A percentile compares a stretch with the other conserved stretches of the same genome.
Evolutionary conservation across 106 monocot species (phyloP).

Genomic region (Acorus gramineus): DNA sequence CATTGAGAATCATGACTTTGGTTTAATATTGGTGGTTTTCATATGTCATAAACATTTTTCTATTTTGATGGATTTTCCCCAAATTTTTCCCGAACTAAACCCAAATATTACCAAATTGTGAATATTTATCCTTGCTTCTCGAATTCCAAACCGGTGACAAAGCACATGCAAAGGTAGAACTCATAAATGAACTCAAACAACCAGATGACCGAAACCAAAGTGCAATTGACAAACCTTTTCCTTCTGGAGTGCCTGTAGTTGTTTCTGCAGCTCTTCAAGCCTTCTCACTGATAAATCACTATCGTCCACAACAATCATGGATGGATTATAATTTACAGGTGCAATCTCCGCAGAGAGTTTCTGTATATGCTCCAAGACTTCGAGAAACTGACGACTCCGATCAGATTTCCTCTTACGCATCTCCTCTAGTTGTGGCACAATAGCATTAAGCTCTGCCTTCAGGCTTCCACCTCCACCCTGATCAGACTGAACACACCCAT

Average conservation of each 20-base stretch:
- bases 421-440: constrained; percentile 56
- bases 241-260: constrained; percentile 41
- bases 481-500: neutral
- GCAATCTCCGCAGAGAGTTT: constrained; percentile 37
- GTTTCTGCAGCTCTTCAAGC: constrained; percentile 42
- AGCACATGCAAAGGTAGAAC: neutral
- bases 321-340: constrained; percentile 7
- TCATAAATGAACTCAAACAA: neutral
- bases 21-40: too few species aligned
- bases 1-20: too few species aligned
- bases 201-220: neutral
- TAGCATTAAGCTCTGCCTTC: constrained; percentile 50
- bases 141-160: neutral
- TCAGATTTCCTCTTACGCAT: constrained; percentile 44
- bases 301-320: constrained; percentile 30
- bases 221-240: constrained; percentile 34
- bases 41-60: too few species aligned
- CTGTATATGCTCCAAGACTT: constrained; percentile 38
- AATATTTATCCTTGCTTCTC: too few species aligned
- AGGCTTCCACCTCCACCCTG: constrained; percentile 30
- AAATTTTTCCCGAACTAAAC: too few species aligned
- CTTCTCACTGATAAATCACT: constrained; percentile 45
- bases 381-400: constrained; percentile 38
- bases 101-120: too few species aligned
- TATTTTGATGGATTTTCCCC: too few species aligned